phyloP scores from a whole-genome alignment of 805 yeast species.

The Cyberlindnera veronae region DNA sequence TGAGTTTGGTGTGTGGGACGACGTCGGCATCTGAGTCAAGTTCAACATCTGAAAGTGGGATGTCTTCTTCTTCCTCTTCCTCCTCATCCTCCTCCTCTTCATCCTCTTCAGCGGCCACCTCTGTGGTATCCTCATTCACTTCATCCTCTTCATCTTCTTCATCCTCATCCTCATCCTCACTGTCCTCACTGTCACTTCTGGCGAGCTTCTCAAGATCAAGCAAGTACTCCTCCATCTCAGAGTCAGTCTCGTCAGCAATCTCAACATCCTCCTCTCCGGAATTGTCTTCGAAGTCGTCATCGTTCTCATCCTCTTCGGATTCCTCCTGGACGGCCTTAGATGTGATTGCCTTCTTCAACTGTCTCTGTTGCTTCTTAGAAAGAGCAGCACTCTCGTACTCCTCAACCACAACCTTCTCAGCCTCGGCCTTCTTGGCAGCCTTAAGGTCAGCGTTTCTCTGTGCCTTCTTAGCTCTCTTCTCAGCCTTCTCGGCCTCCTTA shows the following conservation, averaged over 20 bases:
- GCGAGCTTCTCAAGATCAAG: constrained; percentile 53
- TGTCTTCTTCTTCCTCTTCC: constrained; percentile 73
- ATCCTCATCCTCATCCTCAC: constrained; percentile 27
- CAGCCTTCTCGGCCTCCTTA: constrained; percentile 19
- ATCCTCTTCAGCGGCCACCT: constrained; percentile 42
- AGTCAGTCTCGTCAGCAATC: constrained; percentile 42
- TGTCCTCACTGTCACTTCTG: constrained; percentile 45
- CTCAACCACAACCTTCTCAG: constrained; percentile 22
- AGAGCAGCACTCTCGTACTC: constrained; percentile 48
- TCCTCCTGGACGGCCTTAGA: constrained; percentile 22
- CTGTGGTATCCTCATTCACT: constrained; percentile 39
- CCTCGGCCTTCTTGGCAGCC: constrained; percentile 20
- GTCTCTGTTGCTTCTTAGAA: constrained; percentile 63
- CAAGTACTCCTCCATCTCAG: constrained; percentile 41
- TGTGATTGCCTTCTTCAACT: constrained; percentile 45
- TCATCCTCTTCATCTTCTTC: constrained; percentile 37
- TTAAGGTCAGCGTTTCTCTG: too few species aligned
- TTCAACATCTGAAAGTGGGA: constrained; percentile 88
- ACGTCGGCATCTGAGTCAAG: constrained; percentile 92
- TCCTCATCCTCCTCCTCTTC: constrained; percentile 54
- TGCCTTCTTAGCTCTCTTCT: constrained; percentile 17
- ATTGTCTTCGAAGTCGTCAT: constrained; percentile 23
- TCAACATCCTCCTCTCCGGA: constrained; percentile 30
- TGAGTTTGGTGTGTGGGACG: constrained; percentile 86
- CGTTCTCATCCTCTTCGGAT: constrained; percentile 23